phyloP scores from a whole-genome alignment of 768 basidiomycete species.

The Collybia nuda region DNA sequence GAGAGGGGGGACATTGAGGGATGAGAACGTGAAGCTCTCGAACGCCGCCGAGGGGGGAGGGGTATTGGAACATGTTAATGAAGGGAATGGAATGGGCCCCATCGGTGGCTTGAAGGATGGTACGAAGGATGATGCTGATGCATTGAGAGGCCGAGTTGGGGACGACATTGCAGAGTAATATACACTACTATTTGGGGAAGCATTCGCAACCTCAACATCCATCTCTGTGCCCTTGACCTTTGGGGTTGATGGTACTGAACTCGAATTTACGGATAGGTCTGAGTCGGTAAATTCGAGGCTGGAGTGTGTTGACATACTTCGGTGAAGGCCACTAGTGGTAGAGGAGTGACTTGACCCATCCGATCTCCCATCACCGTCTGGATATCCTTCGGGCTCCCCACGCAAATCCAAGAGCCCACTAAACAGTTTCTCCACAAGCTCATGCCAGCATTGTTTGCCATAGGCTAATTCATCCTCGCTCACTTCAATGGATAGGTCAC shows the following conservation, averaged over 20 bases:
- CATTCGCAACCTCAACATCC: slow-evolving; percentile 33
- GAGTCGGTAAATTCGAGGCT: slow-evolving; percentile 31
- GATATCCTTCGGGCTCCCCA: slow-evolving; percentile 11
- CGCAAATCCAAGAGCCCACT: slow-evolving; percentile 9
- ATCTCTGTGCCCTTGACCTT: slow-evolving; percentile 37
- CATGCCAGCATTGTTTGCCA: slow-evolving; percentile 40
- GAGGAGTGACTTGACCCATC: slow-evolving; percentile 16
- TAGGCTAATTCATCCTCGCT: slow-evolving; percentile 31
- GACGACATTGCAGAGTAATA: slow-evolving; percentile 15
- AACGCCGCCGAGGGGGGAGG: slow-evolving; percentile 21
- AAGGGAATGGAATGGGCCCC: slow-evolving; percentile 20
- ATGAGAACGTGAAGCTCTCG: slow-evolving; percentile 47
- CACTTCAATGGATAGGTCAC: slow-evolving; percentile 20
- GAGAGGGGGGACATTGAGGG: slow-evolving; percentile 38
- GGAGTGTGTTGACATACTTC: slow-evolving; percentile 35
- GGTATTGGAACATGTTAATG: slow-evolving; percentile 13
- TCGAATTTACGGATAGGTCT: slow-evolving; percentile 41
- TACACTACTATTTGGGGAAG: slow-evolving; percentile 24
- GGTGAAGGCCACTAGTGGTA: slow-evolving; percentile 17
- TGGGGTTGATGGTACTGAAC: slow-evolving; percentile 52
- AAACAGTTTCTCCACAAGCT: slow-evolving; percentile 40
- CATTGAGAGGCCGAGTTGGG: slow-evolving; percentile 36
- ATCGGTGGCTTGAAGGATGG: slow-evolving; percentile 31
- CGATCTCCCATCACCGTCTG: no score
- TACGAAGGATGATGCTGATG: slow-evolving; percentile 44